phyloP scores from a whole-genome alignment of 1,284 basidiomycete species.

The Apiotrichum gamsii region DNA sequence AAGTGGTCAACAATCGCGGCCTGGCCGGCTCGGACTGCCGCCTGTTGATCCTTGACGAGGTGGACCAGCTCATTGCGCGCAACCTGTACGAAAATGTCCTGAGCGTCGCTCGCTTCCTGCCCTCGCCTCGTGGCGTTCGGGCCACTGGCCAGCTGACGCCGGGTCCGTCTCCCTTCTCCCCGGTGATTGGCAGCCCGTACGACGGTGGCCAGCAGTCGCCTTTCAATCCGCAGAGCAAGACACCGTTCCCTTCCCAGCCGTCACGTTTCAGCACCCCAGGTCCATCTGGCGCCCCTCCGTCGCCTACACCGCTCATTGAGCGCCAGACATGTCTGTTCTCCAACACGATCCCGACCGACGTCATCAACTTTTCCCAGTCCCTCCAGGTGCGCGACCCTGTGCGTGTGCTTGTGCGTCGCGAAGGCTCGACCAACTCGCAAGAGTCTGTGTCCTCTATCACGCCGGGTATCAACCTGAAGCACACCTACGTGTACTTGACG shows the following conservation, averaged over 20 bases:
- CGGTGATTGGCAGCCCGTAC: constrained; percentile 42
- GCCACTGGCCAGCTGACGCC: constrained; percentile 26
- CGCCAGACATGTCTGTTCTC: constrained; percentile 93
- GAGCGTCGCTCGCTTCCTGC: constrained; percentile 82
- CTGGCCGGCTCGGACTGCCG: constrained; percentile 74
- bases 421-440: constrained; percentile 59
- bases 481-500: constrained; percentile 87
- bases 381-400: constrained; percentile 83
- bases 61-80: constrained; percentile 90
- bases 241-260: constrained; percentile 48
- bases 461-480: constrained; percentile 65
- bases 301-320: constrained; percentile 50
- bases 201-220: constrained; percentile 49
- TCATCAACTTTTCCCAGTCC: constrained; percentile 51
- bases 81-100: constrained; percentile 94
- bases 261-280: constrained; percentile 24
- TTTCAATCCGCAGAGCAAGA: constrained; percentile 51
- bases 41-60: constrained; percentile 91
- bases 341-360: constrained; percentile 53
- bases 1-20: constrained; percentile 71
- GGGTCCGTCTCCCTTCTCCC: constrained; percentile 32
- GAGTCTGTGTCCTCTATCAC: constrained; percentile 46
- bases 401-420: constrained; percentile 89
- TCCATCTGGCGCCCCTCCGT: constrained; percentile 7
- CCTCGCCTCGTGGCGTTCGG: constrained; percentile 57